Evolutionary conservation across 495 filamentous ascomycete species (phyloP), one percentile per base, ranked within the genome.

Genomic region (Hypoxylon rickii): DNA sequence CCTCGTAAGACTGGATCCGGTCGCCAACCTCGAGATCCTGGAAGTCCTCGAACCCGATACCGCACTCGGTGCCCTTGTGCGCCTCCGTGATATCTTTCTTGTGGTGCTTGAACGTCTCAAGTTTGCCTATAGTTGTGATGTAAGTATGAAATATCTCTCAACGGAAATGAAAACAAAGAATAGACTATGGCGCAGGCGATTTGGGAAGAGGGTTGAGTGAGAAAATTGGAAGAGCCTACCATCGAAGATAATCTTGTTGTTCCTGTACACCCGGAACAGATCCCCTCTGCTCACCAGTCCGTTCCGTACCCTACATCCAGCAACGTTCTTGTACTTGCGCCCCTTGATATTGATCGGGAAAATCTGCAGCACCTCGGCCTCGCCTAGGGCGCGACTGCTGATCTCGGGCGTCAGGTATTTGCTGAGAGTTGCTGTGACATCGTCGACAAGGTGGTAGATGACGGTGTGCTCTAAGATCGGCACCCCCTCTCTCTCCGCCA

Each of bases 51-150:
- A 99, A 96, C 31, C 80, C 83, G 53, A 99, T 87, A 43, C 95
- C 95, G 64, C 95, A 99, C 69, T 99, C 95, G 34, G 77, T 84
- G 33, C 89, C 92, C 77, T 96, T 97, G 63, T 84, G 86, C 84
- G 93, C 92, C 65, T 96, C 89, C 6, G 76, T 75, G 5, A 92
- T 86, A 65, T 96, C 89, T 61, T 96, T 94, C 80, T 97, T 95
- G 67, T 88, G 83, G 61, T 93, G 88, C 76, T 94, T 97, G 22
- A 99, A 82, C 2, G 88, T 89, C 15, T 82, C 76, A 11, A 97
- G 78, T 7, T 78, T 75, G 47, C 92, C 92, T 96, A 40, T 26
- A 2, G 32, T 12, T 3, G 44, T 41, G 26, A 29, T 29, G 24
- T 10, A n/a, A n/a, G n/a, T n/a, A n/a, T n/a, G n/a, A n/a, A n/a